A percentile compares a stretch with the other conserved stretches of the same genome.
Conservation (phyloP, 345 rosid species). For the Durio zibethinus region DNA sequence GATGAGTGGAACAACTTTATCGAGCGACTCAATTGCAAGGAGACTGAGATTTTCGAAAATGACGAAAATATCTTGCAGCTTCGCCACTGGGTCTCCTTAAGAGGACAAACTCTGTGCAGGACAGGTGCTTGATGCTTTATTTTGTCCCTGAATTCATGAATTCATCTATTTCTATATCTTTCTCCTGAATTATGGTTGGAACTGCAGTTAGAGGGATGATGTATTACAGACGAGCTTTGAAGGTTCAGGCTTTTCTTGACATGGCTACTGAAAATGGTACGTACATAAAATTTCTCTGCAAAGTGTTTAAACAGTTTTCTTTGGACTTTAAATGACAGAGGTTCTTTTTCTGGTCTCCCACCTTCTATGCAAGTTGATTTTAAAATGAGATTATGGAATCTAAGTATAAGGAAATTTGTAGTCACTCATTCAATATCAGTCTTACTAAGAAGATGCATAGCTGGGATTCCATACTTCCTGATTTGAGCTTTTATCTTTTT, state of each 20-base stretch:
- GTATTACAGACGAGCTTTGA: constrained; percentile 95
- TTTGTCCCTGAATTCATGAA: neutral
- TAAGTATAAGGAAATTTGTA: neutral
- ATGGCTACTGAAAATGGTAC: constrained; percentile 87
- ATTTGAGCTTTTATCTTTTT: neutral
- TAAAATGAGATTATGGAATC: neutral
- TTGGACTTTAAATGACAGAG: neutral
- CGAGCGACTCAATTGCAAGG: constrained; percentile 81
- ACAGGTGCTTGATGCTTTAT: constrained; percentile 55
- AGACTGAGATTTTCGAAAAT: constrained; percentile 67
- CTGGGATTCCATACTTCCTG: neutral
- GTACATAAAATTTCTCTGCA: neutral
- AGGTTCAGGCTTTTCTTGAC: constrained; percentile 98
- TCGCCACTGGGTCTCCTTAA: constrained; percentile 93
- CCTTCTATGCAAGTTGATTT: constrained; percentile 2
- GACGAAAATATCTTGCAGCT: constrained; percentile 95
- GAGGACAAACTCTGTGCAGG: constrained; percentile 94
- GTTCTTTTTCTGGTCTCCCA: neutral
- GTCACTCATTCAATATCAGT: neutral
- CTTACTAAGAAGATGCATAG: neutral
- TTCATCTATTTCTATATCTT: neutral
- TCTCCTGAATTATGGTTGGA: constrained; percentile 11
- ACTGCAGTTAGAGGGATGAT: constrained; percentile 95
- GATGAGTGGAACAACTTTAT: constrained; percentile 98
- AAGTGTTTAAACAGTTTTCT: neutral